Percentiles rank a stretch among this genome's conserved stretches.
phyloP scores from a whole-genome alignment of 2,329 filamentous ascomycete species.

The Cercospora zeina region DNA sequence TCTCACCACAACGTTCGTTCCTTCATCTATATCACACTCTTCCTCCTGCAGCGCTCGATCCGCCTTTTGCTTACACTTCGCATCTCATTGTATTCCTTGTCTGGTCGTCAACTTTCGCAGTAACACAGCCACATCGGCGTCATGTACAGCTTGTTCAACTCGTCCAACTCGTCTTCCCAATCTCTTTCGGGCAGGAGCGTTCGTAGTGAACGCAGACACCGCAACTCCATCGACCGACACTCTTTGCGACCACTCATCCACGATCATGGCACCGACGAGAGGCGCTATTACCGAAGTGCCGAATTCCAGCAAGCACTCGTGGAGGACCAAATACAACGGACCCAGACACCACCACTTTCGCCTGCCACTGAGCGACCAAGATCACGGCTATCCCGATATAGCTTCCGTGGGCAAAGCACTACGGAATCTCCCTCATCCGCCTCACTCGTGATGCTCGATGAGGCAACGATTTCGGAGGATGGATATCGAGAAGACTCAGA shows the following conservation, averaged over 20 bases:
- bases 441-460: slow-evolving; percentile 19
- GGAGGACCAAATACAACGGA: slow-evolving; percentile 22
- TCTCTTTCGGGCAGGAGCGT: neutral
- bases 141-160: slow-evolving; percentile 15
- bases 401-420: slow-evolving; percentile 12
- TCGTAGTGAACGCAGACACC: slow-evolving; percentile 9
- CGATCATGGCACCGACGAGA: slow-evolving; percentile 23
- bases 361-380: slow-evolving; percentile 3
- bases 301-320: slow-evolving; percentile 29
- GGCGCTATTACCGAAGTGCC: slow-evolving; percentile 26
- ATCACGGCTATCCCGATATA: slow-evolving; percentile 15
- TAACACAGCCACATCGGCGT: neutral
- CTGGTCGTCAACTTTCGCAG: neutral
- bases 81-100: neutral
- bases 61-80: neutral
- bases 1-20: neutral
- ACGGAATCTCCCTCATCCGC: slow-evolving; percentile 19
- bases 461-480: slow-evolving; percentile 1
- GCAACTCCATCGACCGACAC: slow-evolving; percentile 21
- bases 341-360: slow-evolving; percentile 8
- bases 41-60: neutral
- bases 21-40: neutral
- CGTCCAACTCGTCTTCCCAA: slow-evolving; percentile 5
- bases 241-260: slow-evolving; percentile 15
- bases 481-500: neutral